Percentiles rank a stretch among this genome's conserved stretches.
These are phyloP conservation scores for Rubus idaeus DNA, from an alignment of 306 rosid genomes.

Conservation along the genomic window DNA sequence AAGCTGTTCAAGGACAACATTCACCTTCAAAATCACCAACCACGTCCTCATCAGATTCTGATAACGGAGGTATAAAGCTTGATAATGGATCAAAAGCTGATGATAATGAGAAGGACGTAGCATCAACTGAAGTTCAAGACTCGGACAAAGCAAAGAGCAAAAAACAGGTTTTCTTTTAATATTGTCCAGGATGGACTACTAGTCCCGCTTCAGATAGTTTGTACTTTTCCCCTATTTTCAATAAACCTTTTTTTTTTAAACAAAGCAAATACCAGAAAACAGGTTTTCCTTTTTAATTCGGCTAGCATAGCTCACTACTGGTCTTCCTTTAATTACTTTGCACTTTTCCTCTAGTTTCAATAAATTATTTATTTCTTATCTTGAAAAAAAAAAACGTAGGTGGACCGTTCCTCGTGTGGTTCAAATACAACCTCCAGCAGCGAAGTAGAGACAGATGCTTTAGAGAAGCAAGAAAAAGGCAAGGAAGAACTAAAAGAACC, in stretches of 20 bases:
- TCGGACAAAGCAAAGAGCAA: conserved; percentile 45
- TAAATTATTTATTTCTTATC: neutral
- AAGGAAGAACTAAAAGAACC: conserved; percentile 56
- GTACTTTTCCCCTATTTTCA: neutral
- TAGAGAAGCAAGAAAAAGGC: conserved; percentile 63
- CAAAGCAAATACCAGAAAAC: conserved; percentile 4
- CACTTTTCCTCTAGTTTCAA: neutral
- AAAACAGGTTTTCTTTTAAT: conserved; percentile 48
- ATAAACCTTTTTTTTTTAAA: neutral
- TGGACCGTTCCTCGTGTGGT: conserved; percentile 96
- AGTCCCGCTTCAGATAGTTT: neutral
- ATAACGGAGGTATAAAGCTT: conserved; percentile 55
- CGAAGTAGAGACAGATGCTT: conserved; percentile 76
- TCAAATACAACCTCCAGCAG: conserved; percentile 91
- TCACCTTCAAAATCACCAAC: conserved; percentile 56
- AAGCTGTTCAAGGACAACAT: conserved; percentile 52
- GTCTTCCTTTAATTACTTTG: neutral
- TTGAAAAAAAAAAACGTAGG: conserved; percentile 49
- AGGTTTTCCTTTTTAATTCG: neutral
- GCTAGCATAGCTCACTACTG: neutral
- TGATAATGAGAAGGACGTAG: conserved; percentile 45
- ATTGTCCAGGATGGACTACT: neutral
- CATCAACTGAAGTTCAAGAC: conserved; percentile 57
- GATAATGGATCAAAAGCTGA: conserved; percentile 42
- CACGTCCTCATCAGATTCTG: conserved; percentile 51